Percentiles rank a stretch among this genome's conserved stretches.
phyloP scores from a whole-genome alignment of 805 yeast species.

The Huiozyma sinensis region DNA sequence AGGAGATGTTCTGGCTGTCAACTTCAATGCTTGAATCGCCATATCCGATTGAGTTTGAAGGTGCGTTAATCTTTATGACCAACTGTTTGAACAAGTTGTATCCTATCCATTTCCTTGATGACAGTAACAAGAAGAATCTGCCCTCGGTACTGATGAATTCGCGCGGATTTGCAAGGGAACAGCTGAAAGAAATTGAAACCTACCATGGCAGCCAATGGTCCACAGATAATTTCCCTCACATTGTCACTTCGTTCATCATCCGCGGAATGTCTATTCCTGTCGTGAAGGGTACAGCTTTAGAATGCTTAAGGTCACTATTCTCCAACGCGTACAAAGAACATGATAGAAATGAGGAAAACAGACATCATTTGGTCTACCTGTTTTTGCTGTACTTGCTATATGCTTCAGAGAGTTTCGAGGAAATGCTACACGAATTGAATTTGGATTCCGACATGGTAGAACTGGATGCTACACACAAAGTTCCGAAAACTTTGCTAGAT shows the following conservation, averaged over 20 bases:
- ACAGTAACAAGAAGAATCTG: constrained; percentile 17
- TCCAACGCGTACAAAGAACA: constrained; percentile 32
- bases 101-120: constrained; percentile 19
- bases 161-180: constrained; percentile 31
- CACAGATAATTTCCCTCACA: constrained; percentile 37
- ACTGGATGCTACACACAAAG: constrained; percentile 25
- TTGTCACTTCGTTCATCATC: constrained; percentile 36
- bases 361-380: constrained; percentile 14
- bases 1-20: constrained; percentile 29
- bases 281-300: constrained; percentile 39
- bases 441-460: constrained; percentile 22
- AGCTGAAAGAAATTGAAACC: constrained; percentile 35
- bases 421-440: constrained; percentile 26
- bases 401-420: constrained; percentile 28
- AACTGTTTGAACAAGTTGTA: constrained; percentile 24
- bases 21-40: constrained; percentile 23
- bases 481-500: constrained; percentile 29
- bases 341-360: constrained; percentile 4
- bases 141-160: constrained; percentile 24
- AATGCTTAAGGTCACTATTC: constrained; percentile 34
- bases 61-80: constrained; percentile 29
- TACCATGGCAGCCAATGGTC: constrained; percentile 30
- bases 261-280: constrained; percentile 51
- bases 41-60: constrained; percentile 27
- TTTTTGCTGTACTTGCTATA: constrained; percentile 29